A percentile compares a stretch with the other conserved stretches of the same genome.
phyloP scores from a whole-genome alignment of 2,329 filamentous ascomycete genomes.

The Keithomyces neogunnii region DNA sequence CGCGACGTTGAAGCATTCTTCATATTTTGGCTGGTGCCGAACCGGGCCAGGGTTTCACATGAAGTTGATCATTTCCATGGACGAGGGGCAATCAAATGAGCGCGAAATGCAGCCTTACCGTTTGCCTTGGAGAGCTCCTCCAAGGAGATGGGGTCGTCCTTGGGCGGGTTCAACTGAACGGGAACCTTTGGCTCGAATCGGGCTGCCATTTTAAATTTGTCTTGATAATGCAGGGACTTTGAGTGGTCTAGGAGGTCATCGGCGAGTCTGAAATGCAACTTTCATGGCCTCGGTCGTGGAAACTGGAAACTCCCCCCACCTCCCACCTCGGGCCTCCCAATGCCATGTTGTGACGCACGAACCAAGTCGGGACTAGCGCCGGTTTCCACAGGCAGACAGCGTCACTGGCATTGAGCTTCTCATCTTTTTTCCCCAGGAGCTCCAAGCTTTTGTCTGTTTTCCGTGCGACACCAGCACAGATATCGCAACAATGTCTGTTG shows the following conservation, averaged over 20 bases:
- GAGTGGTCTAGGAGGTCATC: neutral
- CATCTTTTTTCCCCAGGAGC: neutral
- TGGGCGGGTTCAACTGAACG: constrained; percentile 72
- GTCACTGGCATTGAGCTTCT: neutral
- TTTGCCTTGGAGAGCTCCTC: constrained; percentile 75
- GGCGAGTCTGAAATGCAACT: neutral
- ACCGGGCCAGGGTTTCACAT: neutral
- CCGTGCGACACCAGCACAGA: neutral
- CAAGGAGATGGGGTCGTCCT: constrained; percentile 74
- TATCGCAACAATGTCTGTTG: constrained; percentile 22
- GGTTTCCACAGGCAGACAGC: neutral
- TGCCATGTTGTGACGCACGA: constrained; percentile 7
- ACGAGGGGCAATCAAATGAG: neutral
- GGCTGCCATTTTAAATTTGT: constrained; percentile 37
- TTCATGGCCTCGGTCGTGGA: neutral
- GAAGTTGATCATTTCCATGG: neutral
- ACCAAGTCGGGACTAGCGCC: constrained; percentile 9
- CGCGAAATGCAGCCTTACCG: constrained; percentile 47
- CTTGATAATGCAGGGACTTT: neutral
- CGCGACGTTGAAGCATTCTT: constrained; percentile 1
- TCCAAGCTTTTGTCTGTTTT: neutral
- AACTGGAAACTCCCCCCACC: neutral
- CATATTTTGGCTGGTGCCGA: neutral
- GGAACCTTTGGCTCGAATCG: constrained; percentile 74
- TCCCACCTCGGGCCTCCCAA: constrained; percentile 6